These are phyloP conservation scores for Globisporangium abappressorium DNA, from an alignment of 352 stramenopile genomes.

Conservation along the genomic window DNA sequence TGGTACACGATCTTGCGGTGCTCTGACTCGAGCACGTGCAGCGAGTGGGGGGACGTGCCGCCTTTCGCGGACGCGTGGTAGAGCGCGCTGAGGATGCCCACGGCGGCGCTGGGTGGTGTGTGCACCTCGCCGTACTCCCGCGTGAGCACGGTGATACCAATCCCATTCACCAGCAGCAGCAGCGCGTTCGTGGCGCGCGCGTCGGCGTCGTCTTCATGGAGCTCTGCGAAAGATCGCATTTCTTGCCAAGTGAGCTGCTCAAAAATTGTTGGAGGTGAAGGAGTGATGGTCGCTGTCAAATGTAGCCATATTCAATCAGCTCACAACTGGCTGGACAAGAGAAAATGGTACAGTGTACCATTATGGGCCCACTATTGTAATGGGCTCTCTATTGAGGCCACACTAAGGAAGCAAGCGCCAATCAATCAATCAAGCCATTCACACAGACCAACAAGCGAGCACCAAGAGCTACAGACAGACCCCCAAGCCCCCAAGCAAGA, in stretches of 20 bases:
- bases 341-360: conserved; percentile 2
- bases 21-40: conserved; percentile 28
- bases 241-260: neutral
- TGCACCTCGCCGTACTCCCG: conserved; percentile 41
- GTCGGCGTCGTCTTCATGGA: conserved; percentile 8
- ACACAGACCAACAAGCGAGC: neutral
- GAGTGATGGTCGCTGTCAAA: neutral
- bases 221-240: conserved; percentile 10
- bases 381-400: neutral
- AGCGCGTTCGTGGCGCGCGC: conserved; percentile 28
- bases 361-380: neutral
- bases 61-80: conserved; percentile 38
- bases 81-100: conserved; percentile 48
- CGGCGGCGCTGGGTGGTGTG: conserved; percentile 36
- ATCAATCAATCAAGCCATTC: conserved; percentile 12
- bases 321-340: neutral
- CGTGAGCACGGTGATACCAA: conserved; percentile 51
- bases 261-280: no score
- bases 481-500: neutral
- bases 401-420: conserved; percentile 8
- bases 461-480: neutral
- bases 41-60: conserved; percentile 4
- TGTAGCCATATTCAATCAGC: conserved; percentile 14
- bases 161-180: conserved; percentile 42
- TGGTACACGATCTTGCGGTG: conserved; percentile 37